Evolutionary conservation across 2,329 filamentous ascomycete species (phyloP), one percentile per base, ranked within the genome.

Genomic region (Fusarium sambucinum): DNA sequence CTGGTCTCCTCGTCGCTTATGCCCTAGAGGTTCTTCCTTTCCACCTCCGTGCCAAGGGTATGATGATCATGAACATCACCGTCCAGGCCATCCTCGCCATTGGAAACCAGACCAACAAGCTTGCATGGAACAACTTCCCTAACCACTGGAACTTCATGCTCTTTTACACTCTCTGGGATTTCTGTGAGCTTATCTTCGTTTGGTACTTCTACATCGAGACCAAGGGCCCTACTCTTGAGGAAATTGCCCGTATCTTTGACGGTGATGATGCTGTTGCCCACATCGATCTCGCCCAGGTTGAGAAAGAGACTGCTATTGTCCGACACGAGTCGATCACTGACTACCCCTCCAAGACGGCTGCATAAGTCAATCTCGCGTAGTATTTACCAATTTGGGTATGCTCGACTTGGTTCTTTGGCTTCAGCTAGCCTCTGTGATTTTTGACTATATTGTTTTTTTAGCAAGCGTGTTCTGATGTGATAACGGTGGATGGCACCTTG

Each of bases 151-250:
- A 90, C 77, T 86, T 90, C 58, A 90, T 88, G 82, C 81, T 89
- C 45, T 88, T 89, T 79, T 90, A 90, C 78, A 87, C 86, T 23
- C 76, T 87, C 56, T 90, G 88, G 88, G 85, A 90, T 74, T 80
- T 84, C 46, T 76, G 84, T 73, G 86, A 90, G 77, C 79, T 90
- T 45, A 64, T 86, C 46, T 89, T 90, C 70, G 87, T 90, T 35
- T 89, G 84, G 78, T 88, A 88, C 80, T 85, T 90, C 76, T 90
- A 89, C 75, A 84, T 90, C 57, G 90, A 93, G 80, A 92, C 90
- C 19, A 88, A 87, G 73, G 89, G 90, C 5, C 88, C 89, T 1
- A 92, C 89, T 3, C 86, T 92, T 1, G 90, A 92, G 75, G 74
- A 77, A 59, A 75, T 75, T 61, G 87, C 89, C 46, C 86, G 86